Percentiles rank a stretch among this genome's conserved stretches.
Conservation (phyloP, 805 yeast genomes). For the Trichomonascus vanleenenianus region DNA sequence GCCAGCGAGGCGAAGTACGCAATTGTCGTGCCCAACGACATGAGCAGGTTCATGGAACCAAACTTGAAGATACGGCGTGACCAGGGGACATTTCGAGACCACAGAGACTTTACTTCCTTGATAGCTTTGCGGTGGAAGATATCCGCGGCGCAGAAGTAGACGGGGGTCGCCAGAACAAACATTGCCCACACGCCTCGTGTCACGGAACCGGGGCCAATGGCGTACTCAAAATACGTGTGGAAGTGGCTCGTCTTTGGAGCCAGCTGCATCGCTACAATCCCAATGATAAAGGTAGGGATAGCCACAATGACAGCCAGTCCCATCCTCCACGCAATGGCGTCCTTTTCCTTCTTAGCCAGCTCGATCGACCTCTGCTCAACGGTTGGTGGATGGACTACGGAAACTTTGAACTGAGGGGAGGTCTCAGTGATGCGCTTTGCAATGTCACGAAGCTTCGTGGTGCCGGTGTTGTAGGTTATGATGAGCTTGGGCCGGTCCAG, state of each 20-base stretch:
- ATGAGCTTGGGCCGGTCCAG: conserved; percentile 42
- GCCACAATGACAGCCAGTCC: conserved; percentile 45
- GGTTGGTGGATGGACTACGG: conserved; percentile 45
- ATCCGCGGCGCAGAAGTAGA: conserved; percentile 67
- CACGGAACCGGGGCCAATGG: conserved; percentile 56
- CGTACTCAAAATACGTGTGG: conserved; percentile 49
- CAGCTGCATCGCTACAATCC: conserved; percentile 62
- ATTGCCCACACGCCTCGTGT: conserved; percentile 59
- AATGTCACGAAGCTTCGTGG: conserved; percentile 45
- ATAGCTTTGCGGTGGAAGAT: conserved; percentile 62
- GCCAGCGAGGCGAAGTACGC: conserved; percentile 64
- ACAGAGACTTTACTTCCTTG: conserved; percentile 48
- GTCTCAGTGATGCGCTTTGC: conserved; percentile 41
- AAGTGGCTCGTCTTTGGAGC: conserved; percentile 36
- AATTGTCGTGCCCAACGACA: conserved; percentile 66
- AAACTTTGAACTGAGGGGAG: conserved; percentile 42
- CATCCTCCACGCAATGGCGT: conserved; percentile 39
- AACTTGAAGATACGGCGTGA: conserved; percentile 51
- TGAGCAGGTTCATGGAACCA: conserved; percentile 71
- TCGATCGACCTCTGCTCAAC: conserved; percentile 56
- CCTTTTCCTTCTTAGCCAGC: conserved; percentile 43
- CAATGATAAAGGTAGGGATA: conserved; percentile 61
- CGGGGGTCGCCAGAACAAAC: conserved; percentile 59
- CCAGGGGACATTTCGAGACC: conserved; percentile 51
- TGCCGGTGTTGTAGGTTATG: conserved; percentile 57